phyloP scores from a whole-genome alignment of 768 basidiomycete genomes.

The Boletus rex-veris region DNA sequence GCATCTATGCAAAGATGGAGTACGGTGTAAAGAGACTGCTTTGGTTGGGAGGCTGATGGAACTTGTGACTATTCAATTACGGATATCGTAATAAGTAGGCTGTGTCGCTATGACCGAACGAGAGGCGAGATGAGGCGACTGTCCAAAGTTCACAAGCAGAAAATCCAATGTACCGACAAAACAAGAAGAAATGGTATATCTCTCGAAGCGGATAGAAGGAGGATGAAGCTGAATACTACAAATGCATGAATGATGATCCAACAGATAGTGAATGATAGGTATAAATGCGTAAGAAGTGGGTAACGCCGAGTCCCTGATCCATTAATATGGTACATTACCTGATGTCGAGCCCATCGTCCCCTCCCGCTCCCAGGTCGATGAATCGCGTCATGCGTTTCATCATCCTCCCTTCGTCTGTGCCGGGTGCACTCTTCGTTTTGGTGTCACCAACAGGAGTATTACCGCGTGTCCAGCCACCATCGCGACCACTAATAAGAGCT shows the following conservation, averaged over 20 bases:
- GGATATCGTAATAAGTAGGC: slow-evolving; percentile 7
- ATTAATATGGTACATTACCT: slow-evolving; percentile 27
- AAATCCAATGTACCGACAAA: slow-evolving; percentile 14
- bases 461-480: slow-evolving; percentile 19
- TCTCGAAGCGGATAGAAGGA: slow-evolving; percentile 19
- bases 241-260: slow-evolving; percentile 17
- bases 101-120: slow-evolving; percentile 14
- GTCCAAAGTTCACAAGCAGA: slow-evolving; percentile 7
- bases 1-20: slow-evolving; percentile 88
- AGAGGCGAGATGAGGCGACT: slow-evolving; percentile 1
- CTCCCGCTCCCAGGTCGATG: slow-evolving; percentile 57
- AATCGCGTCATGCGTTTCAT: slow-evolving; percentile 78
- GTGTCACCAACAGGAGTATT: slow-evolving; percentile 10
- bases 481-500: slow-evolving; percentile 23
- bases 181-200: slow-evolving; percentile 20
- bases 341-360: slow-evolving; percentile 29
- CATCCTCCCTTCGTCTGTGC: slow-evolving; percentile 45
- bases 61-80: slow-evolving; percentile 6
- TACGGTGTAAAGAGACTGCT: slow-evolving; percentile 87
- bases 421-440: slow-evolving; percentile 8
- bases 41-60: slow-evolving; percentile 71
- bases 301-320: slow-evolving; percentile 15
- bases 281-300: slow-evolving; percentile 12
- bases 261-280: slow-evolving; percentile 17
- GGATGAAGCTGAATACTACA: slow-evolving; percentile 18